Percentiles rank a stretch among this genome's conserved stretches.
phyloP scores from a whole-genome alignment of 1,284 basidiomycete species.

The Heterobasidion parviporum region DNA sequence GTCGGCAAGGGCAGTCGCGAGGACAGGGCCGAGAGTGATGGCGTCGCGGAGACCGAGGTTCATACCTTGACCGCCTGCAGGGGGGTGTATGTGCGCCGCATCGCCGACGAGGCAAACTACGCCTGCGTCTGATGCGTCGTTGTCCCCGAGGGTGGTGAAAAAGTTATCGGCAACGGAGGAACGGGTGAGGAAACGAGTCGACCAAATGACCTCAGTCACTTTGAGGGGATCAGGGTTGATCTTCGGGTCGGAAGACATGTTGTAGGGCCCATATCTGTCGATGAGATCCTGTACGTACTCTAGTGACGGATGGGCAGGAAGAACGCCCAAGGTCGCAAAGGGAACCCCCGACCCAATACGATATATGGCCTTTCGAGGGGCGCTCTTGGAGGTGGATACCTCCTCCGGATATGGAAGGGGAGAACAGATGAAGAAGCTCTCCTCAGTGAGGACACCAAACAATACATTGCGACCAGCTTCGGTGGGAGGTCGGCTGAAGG shows the following conservation, averaged over 20 bases:
- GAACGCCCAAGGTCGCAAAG: constrained; percentile 16
- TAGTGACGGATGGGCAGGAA: constrained; percentile 21
- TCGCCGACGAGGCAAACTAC: constrained; percentile 30
- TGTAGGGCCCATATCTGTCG: constrained; percentile 25
- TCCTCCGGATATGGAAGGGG: constrained; percentile 16
- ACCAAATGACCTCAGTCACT: constrained; percentile 21
- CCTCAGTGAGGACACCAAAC: constrained; percentile 13
- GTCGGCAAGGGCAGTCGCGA: constrained; percentile 10
- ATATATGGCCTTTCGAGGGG: constrained; percentile 12
- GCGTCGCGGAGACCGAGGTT: constrained; percentile 39
- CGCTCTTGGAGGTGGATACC: constrained; percentile 12
- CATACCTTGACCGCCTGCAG: constrained; percentile 39
- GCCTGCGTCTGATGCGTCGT: constrained; percentile 8
- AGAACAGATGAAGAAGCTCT: constrained; percentile 21
- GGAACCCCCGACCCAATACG: constrained; percentile 29
- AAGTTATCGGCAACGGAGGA: constrained; percentile 17
- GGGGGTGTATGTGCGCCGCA: constrained; percentile 37
- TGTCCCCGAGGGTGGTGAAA: constrained; percentile 4
- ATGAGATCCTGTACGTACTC: constrained; percentile 29
- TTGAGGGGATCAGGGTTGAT: constrained; percentile 2
- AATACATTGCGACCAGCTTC: constrained; percentile 3
- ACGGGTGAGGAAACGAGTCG: constrained; percentile 30
- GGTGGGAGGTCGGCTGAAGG: constrained; percentile 14
- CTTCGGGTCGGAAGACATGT: constrained; percentile 6
- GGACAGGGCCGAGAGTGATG: constrained; percentile 22